These are phyloP conservation scores for Boletus insuetus DNA, from an alignment of 768 basidiomycete species.

Conservation along the genomic window DNA sequence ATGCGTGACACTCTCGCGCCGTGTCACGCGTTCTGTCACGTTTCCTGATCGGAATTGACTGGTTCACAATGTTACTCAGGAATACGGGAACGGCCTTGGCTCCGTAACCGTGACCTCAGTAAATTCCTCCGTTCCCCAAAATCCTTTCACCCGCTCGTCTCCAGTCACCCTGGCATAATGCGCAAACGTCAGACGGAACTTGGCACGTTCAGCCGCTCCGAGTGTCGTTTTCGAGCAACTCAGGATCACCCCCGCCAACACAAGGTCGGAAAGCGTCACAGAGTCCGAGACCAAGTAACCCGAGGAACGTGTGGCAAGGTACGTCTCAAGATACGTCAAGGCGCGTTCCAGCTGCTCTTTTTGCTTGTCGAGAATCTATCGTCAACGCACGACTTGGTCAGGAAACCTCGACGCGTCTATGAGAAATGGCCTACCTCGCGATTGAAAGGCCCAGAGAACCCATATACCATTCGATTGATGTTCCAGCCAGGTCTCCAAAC, in stretches of 20 bases:
- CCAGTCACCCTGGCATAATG: constrained; percentile 17
- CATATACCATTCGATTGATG: not conserved
- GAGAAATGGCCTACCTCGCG: constrained; percentile 4
- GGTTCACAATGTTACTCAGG: too few species aligned
- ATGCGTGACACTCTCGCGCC: not conserved
- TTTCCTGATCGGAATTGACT: not conserved
- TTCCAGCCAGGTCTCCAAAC: not conserved
- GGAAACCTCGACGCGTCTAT: too few species aligned
- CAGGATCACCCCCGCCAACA: constrained; percentile 3
- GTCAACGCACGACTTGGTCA: too few species aligned
- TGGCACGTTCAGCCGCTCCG: constrained; percentile 9
- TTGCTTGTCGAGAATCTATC: too few species aligned
- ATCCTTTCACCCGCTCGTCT: constrained; percentile 9
- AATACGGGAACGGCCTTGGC: not conserved
- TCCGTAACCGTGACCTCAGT: constrained; percentile 1
- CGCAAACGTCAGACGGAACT: constrained; percentile 10
- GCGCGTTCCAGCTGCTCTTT: constrained; percentile 6
- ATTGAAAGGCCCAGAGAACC: not conserved
- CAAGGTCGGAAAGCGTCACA: constrained; percentile 19
- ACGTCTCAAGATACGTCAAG: constrained; percentile 11
- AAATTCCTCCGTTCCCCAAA: constrained; percentile 8
- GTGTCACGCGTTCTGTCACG: not conserved
- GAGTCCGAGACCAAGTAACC: constrained; percentile 14
- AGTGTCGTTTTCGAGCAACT: not conserved
- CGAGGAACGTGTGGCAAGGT: constrained; percentile 8